These are phyloP conservation scores for Colletotrichum paranaense DNA, from an alignment of 2,329 filamentous ascomycete species.

Conservation along the genomic window DNA sequence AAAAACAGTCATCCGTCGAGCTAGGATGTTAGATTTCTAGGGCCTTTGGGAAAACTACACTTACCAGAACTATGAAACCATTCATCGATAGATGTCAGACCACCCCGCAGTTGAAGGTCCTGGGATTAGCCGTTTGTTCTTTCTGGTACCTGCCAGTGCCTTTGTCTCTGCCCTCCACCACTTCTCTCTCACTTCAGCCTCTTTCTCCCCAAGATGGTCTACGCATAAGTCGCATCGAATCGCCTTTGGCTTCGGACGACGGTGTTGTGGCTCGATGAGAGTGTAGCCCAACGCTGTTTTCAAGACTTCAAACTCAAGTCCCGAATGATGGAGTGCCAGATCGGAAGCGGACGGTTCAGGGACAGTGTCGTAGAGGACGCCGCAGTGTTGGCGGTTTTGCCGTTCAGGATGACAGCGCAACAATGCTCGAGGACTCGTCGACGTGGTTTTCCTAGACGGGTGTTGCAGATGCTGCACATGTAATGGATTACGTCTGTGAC, in stretches of 20 bases:
- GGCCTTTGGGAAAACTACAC: not conserved
- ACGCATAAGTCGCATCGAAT: slow-evolving; percentile 19
- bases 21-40: not conserved
- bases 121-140: not conserved
- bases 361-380: slow-evolving; percentile 3
- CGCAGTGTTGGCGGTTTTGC: slow-evolving; percentile 4
- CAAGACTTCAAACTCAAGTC: slow-evolving; percentile 18
- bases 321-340: slow-evolving; percentile 13
- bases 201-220: slow-evolving; percentile 14
- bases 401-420: not conserved
- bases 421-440: slow-evolving; percentile 8
- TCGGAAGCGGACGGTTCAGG: not conserved
- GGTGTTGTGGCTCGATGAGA: not conserved
- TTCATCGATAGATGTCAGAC: slow-evolving; percentile 11
- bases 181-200: slow-evolving; percentile 3
- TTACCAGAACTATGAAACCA: not conserved
- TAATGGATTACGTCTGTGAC: not conserved
- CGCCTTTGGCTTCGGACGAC: slow-evolving; percentile 3
- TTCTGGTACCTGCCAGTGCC: not conserved
- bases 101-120: slow-evolving; percentile 14
- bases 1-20: not conserved
- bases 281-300: slow-evolving; percentile 13
- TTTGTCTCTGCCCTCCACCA: slow-evolving; percentile 14
- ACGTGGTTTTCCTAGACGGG: slow-evolving; percentile 13
- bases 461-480: slow-evolving; percentile 19